These are phyloP conservation scores for Talaromyces verruculosus DNA, from an alignment of 2,329 filamentous ascomycete species.

Conservation along the genomic window DNA sequence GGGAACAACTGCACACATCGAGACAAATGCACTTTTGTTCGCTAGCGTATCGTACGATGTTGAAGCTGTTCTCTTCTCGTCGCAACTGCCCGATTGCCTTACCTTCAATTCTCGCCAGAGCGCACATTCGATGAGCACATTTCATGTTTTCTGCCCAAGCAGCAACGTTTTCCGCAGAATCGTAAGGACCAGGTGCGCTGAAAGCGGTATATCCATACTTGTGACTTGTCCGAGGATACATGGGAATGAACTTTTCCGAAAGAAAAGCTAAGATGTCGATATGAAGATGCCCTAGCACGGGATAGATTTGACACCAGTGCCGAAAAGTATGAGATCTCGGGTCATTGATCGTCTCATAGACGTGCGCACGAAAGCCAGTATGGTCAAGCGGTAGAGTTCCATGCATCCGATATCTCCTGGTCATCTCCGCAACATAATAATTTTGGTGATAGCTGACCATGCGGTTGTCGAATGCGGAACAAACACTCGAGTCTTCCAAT, in stretches of 20 bases:
- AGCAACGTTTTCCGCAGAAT: slow-evolving; percentile 23
- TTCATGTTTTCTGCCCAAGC: slow-evolving; percentile 32
- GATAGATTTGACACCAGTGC: slow-evolving; percentile 34
- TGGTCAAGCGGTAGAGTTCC: slow-evolving; percentile 14
- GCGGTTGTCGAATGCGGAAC: slow-evolving; percentile 28
- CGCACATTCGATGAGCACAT: slow-evolving; percentile 34
- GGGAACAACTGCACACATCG: slow-evolving; percentile 35
- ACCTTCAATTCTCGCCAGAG: slow-evolving; percentile 37
- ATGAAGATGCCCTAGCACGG: slow-evolving; percentile 33
- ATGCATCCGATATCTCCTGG: slow-evolving; percentile 23
- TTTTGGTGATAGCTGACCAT: slow-evolving; percentile 34
- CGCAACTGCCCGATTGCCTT: slow-evolving; percentile 38
- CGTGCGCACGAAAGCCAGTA: slow-evolving; percentile 22
- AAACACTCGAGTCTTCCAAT: slow-evolving; percentile 33
- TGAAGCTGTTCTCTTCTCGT: slow-evolving; percentile 27
- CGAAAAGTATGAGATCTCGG: slow-evolving; percentile 27
- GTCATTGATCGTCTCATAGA: slow-evolving; percentile 28
- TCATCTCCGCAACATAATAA: slow-evolving; percentile 29
- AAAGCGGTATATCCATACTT: background rate
- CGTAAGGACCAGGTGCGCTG: slow-evolving; percentile 24
- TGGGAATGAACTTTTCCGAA: slow-evolving; percentile 39
- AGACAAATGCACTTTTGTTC: slow-evolving; percentile 40
- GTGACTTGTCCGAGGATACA: slow-evolving; percentile 21
- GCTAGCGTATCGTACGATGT: slow-evolving; percentile 31
- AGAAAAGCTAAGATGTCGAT: slow-evolving; percentile 32